Evolutionary conservation across 2,329 filamentous ascomycete genomes (phyloP).

Genomic region (Fusarium temperatum): DNA sequence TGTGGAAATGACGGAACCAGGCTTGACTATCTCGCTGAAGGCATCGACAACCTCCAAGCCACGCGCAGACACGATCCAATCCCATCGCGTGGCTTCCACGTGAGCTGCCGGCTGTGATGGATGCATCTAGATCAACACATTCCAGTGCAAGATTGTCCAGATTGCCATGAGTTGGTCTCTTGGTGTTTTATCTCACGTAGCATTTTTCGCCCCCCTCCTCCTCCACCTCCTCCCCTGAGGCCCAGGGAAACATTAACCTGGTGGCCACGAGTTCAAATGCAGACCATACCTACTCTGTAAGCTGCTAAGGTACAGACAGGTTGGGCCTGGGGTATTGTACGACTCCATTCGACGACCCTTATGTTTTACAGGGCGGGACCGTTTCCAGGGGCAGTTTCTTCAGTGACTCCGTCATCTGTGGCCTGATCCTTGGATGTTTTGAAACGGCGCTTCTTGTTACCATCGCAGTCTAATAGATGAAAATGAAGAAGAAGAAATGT

Average conservation of each 20-base stretch:
- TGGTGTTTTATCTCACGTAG: constrained; percentile 6
- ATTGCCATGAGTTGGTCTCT: background rate
- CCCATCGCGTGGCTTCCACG: constrained; percentile 5
- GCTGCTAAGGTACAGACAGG: background rate
- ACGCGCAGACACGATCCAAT: background rate
- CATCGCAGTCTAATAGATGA: background rate
- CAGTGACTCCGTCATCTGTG: background rate
- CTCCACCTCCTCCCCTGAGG: background rate
- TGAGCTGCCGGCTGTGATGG: background rate
- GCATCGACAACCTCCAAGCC: background rate
- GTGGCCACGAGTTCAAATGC: background rate
- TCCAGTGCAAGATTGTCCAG: background rate
- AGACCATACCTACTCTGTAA: background rate
- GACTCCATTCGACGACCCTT: background rate
- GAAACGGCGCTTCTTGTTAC: background rate
- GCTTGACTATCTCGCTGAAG: background rate
- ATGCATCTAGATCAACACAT: constrained; percentile 1
- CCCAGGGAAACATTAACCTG: background rate
- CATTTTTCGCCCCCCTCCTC: background rate
- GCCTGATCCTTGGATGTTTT: constrained; percentile 20
- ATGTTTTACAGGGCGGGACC: background rate
- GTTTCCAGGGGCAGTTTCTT: background rate
- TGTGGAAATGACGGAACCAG: constrained; percentile 23
- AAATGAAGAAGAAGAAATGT: background rate
- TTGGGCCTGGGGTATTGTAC: background rate